These are phyloP conservation scores for Bretziella fagacearum DNA, from an alignment of 2,329 filamentous ascomycete species.

Conservation along the genomic window DNA sequence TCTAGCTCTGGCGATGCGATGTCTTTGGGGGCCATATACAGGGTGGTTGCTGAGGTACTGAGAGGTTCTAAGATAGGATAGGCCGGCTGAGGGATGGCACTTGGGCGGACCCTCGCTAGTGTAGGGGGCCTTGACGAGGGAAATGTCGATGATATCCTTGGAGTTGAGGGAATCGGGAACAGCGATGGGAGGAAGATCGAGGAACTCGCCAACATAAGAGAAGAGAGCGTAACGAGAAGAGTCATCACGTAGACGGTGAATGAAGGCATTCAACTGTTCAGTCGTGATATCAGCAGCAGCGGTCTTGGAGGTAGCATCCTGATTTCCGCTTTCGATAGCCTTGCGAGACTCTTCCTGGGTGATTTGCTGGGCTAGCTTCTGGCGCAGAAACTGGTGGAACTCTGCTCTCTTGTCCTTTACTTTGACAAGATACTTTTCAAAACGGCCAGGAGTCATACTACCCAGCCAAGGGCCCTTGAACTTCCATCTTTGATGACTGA, in stretches of 20 bases:
- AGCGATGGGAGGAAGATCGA: constrained; percentile 41
- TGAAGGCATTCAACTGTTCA: constrained; percentile 32
- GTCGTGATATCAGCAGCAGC: constrained; percentile 29
- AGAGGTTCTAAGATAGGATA: constrained; percentile 42
- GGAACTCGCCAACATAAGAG: constrained; percentile 39
- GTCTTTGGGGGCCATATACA: constrained; percentile 40
- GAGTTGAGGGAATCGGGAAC: constrained; percentile 18
- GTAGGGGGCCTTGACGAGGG: constrained; percentile 26
- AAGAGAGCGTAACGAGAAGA: constrained; percentile 33
- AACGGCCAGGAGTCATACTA: constrained; percentile 42
- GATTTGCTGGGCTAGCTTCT: constrained; percentile 30
- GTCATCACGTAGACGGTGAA: constrained; percentile 32
- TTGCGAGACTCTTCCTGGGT: constrained; percentile 23
- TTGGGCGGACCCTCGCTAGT: constrained; percentile 37
- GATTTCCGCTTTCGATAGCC: constrained; percentile 26
- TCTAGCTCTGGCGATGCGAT: constrained; percentile 33
- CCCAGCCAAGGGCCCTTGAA: constrained; percentile 51
- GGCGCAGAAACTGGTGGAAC: constrained; percentile 38
- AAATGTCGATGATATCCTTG: constrained; percentile 10
- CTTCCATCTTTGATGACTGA: constrained; percentile 42
- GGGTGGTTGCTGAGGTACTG: constrained; percentile 42
- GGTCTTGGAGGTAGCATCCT: constrained; percentile 20
- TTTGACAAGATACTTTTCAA: constrained; percentile 35
- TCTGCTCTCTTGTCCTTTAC: constrained; percentile 36
- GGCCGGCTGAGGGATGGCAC: constrained; percentile 44